phyloP scores from a whole-genome alignment of 352 stramenopile species.

The Pythium apleroticum region DNA sequence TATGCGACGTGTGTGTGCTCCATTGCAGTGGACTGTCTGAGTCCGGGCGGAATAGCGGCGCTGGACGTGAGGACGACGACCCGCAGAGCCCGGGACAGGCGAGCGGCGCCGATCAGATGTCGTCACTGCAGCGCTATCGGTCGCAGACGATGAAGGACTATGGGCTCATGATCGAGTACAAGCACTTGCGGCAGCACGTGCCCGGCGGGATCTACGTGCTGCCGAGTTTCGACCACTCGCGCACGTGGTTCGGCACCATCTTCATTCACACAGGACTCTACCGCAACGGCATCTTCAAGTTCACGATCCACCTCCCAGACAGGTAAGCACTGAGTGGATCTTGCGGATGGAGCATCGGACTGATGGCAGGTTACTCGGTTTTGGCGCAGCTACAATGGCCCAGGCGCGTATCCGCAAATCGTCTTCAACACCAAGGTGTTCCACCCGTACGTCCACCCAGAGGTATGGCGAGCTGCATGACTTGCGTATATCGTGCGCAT shows the following conservation, averaged over 20 bases:
- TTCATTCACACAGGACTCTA: constrained; percentile 95
- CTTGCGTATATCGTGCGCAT: not conserved
- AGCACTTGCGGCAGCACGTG: constrained; percentile 93
- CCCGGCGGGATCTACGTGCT: constrained; percentile 95
- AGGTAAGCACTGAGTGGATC: constrained; percentile 32
- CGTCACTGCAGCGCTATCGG: constrained; percentile 80
- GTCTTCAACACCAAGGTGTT: constrained; percentile 93
- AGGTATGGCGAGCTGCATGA: constrained; percentile 26
- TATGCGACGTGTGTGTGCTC: constrained; percentile 8
- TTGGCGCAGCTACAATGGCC: constrained; percentile 90
- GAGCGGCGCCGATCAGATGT: constrained; percentile 58
- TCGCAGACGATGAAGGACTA: constrained; percentile 93
- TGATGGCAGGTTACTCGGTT: no score
- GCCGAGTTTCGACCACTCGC: constrained; percentile 90
- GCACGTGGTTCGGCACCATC: constrained; percentile 94
- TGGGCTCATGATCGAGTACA: constrained; percentile 98
- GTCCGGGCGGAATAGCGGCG: constrained; percentile 10
- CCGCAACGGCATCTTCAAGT: constrained; percentile 97
- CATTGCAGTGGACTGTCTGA: constrained; percentile 11
- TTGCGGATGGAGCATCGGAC: not conserved
- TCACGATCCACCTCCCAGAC: constrained; percentile 86
- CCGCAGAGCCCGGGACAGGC: constrained; percentile 18
- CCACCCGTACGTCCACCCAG: constrained; percentile 91
- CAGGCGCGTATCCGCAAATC: constrained; percentile 91
- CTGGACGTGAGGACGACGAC: constrained; percentile 14